Percentiles rank a stretch among this genome's conserved stretches.
Evolutionary conservation across 2,329 filamentous ascomycete genomes (phyloP).

Genomic region (Mariannaea elegans): DNA sequence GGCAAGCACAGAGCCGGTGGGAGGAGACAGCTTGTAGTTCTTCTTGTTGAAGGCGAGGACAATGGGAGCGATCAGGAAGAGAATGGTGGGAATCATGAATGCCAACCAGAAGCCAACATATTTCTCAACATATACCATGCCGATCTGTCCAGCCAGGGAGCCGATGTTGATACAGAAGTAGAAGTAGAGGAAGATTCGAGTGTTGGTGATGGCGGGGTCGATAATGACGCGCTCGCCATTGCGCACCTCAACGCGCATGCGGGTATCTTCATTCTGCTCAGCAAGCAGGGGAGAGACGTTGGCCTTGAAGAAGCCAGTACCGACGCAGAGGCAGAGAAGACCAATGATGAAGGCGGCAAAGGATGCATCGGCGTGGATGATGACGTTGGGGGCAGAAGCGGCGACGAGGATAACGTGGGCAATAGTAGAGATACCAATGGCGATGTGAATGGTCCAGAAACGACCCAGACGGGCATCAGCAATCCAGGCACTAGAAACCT

Average conservation of each 20-base stretch:
- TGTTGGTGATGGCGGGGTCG: slow-evolving; percentile 73
- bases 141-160: slow-evolving; percentile 64
- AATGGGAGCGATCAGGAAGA: slow-evolving; percentile 70
- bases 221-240: slow-evolving; percentile 74
- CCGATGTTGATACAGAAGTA: slow-evolving; percentile 71
- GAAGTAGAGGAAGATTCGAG: slow-evolving; percentile 73
- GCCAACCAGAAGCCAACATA: slow-evolving; percentile 81
- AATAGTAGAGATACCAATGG: slow-evolving; percentile 70
- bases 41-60: slow-evolving; percentile 69
- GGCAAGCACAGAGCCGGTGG: slow-evolving; percentile 75
- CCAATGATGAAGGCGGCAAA: slow-evolving; percentile 76
- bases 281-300: slow-evolving; percentile 79
- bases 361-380: slow-evolving; percentile 64
- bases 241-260: slow-evolving; percentile 64
- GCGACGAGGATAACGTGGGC: slow-evolving; percentile 74
- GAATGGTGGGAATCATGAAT: slow-evolving; percentile 71
- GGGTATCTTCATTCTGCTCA: slow-evolving; percentile 71
- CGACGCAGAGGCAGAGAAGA: slow-evolving; percentile 62
- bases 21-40: slow-evolving; percentile 69
- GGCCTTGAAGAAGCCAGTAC: slow-evolving; percentile 83
- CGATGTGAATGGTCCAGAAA: slow-evolving; percentile 76
- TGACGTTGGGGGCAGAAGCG: slow-evolving; percentile 70
- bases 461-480: slow-evolving; percentile 78
- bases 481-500: slow-evolving; percentile 60
- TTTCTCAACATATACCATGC: slow-evolving; percentile 78